A percentile compares a stretch with the other conserved stretches of the same genome.
Conservation (phyloP, 495 filamentous ascomycete species). For the Chaetomium cochliodes region DNA sequence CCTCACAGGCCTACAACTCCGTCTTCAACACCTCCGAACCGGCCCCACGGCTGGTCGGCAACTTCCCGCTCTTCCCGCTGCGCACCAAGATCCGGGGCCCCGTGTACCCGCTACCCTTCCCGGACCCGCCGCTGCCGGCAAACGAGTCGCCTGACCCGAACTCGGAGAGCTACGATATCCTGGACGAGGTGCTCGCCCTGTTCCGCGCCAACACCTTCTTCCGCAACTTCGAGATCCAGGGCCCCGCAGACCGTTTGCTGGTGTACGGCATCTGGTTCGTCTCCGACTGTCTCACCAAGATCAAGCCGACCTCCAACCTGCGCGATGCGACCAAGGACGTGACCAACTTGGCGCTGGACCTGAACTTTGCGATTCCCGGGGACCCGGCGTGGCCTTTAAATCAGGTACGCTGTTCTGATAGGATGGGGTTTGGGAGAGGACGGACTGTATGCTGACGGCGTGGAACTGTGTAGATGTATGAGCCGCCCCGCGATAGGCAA, state of each 20-base stretch:
- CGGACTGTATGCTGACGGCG: slow-evolving; percentile 13
- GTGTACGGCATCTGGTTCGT: slow-evolving; percentile 97
- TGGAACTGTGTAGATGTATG: slow-evolving; percentile 48
- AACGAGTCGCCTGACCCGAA: slow-evolving; percentile 74
- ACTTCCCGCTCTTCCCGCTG: slow-evolving; percentile 90
- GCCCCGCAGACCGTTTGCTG: slow-evolving; percentile 87
- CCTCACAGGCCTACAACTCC: slow-evolving; percentile 81
- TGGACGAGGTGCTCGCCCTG: slow-evolving; percentile 87
- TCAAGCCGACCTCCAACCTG: slow-evolving; percentile 61
- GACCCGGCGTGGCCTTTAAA: slow-evolving; percentile 91
- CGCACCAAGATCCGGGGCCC: slow-evolving; percentile 91
- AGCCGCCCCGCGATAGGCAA: slow-evolving; percentile 74
- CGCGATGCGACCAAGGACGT: slow-evolving; percentile 56
- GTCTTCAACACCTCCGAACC: slow-evolving; percentile 75
- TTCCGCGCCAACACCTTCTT: slow-evolving; percentile 99
- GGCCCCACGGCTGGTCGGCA: slow-evolving; percentile 59
- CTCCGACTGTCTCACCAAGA: slow-evolving; percentile 80
- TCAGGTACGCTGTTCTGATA: slow-evolving; percentile 53
- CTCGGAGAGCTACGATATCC: slow-evolving; percentile 85
- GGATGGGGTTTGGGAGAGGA: neutral
- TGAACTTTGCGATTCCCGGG: slow-evolving; percentile 90
- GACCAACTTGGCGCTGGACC: slow-evolving; percentile 67
- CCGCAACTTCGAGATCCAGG: slow-evolving; percentile 99
- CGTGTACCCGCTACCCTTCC: slow-evolving; percentile 70
- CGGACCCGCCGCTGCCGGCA: slow-evolving; percentile 63